Evolutionary conservation across 208 protist genomes (phyloP), one percentile per base, ranked within the genome.

Genomic region (Wallacemonas sp.): DNA sequence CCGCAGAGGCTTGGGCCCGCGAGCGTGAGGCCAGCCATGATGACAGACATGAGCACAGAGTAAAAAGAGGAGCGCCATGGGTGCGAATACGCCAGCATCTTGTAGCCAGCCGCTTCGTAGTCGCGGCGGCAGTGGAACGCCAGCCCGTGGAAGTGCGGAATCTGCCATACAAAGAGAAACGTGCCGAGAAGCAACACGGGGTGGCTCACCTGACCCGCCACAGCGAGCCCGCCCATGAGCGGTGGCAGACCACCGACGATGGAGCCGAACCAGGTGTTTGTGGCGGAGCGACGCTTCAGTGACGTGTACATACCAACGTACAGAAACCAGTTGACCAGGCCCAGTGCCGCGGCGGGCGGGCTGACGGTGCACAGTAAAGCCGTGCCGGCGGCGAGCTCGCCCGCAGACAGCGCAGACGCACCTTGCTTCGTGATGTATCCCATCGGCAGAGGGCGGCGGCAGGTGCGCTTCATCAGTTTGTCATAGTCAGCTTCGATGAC

Each of bases 221-320:
- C 83, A 10, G 85, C 92, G 22, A 93, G 63, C 22, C 89, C 84
- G 12, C 92, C 92, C 90, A 97, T 97, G 19, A 95, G 41, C 36
- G 92, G 92, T 0, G 92, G 92, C 34, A 97, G 80, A 30, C 89
- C 92, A n/a, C 92, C 92, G 10, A 97, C 92, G 48, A 97, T 86
- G 45, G 90, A 91, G 29, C 92, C 92, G 32, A 95, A 87, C 89
- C 90, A 95, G 44, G 92, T 97, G 69, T 97, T 97, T 30, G 83
- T 68, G 6, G 83, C 73, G 27, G 84, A 92, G 38, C 91, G 53
- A 36, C 87, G 85, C 75, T 97, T 97, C 50, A 95, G 75, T 10
- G 92, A 91, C 0, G 92, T 97, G 78, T 97, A 97, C 68, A 88
- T 78, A 50, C 63, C 64, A 0, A 95, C 91, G 72, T 97, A 97